phyloP scores from a whole-genome alignment of 495 filamentous ascomycete genomes.

The Bathelium albidoporum region DNA sequence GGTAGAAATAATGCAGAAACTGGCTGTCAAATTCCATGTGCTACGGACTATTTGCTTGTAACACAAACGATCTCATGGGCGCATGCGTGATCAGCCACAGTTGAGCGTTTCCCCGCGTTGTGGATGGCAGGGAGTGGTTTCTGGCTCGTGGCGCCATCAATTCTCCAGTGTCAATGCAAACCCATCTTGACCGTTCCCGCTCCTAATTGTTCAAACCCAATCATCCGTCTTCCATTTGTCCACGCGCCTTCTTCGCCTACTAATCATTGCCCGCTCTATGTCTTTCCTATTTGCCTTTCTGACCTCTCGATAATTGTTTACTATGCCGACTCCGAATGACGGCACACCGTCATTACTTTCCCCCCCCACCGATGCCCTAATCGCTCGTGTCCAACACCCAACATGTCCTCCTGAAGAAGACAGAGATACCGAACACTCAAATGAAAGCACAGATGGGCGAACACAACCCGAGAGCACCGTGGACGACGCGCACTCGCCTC shows the following conservation, averaged over 20 bases:
- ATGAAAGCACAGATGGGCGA: neutral
- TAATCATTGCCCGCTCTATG: neutral
- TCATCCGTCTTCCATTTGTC: neutral
- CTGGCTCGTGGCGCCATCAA: neutral
- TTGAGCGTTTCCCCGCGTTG: conserved; percentile 6
- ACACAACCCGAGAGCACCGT: neutral
- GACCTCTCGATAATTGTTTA: conserved; percentile 14
- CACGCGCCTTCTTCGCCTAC: neutral
- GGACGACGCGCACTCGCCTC: conserved; percentile 8
- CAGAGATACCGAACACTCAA: conserved; percentile 14
- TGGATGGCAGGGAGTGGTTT: neutral
- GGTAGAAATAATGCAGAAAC: too few species aligned
- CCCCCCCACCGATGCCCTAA: conserved; percentile 35
- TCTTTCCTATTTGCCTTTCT: conserved; percentile 12
- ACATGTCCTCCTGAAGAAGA: conserved; percentile 48
- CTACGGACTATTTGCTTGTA: neutral
- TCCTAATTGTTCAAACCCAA: neutral
- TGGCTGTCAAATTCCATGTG: too few species aligned
- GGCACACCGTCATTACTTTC: conserved; percentile 35
- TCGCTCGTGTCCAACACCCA: conserved; percentile 40
- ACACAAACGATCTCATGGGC: neutral
- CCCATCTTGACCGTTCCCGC: neutral
- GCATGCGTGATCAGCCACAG: conserved; percentile 9
- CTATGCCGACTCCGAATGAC: conserved; percentile 53
- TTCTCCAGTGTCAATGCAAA: neutral